Evolutionary conservation across 257 asterid species (phyloP), one percentile per base, ranked within the genome.

Genomic region (Gardenia jasminoides): DNA sequence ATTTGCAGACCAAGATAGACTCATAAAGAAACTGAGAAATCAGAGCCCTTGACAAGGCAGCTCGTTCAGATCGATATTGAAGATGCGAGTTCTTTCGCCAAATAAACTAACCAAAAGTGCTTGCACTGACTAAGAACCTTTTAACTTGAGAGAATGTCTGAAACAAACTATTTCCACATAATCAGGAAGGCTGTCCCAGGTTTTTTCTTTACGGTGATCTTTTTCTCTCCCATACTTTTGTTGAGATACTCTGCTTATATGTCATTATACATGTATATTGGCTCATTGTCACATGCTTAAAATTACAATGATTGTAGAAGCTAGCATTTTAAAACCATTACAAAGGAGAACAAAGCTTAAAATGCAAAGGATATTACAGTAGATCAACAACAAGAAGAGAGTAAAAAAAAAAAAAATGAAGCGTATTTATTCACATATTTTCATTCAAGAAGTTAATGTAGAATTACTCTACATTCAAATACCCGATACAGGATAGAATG

Each of bases 151-250:
- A 31, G 67, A 58, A 74, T n/a, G 26, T 47, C 31, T 52, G 24
- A 1, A 73, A 56, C 19, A 74, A 31, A 74, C 13, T 73, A 30
- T 64, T 33, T 70, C 48, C 74, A 70, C 58, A 70, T 22, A 70
- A n/a, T 20, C 33, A n/a, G 31, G 75, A 30, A 70, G 41, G 22
- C 22, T 12, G 30, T 17, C n/a, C 70, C 33, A 17, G 33, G 33
- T 44, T 44, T 0, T 16, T 66, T 61, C 33, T 61, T 61, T 61
- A 24, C 6, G 31, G 15, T 9, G 5, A 26, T 1, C 0, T 56
- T 56, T 56, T 22, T 19, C 9, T 22, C 7, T 61, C n/a, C 22
- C n/a, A 36, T 36, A 36, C 9, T 22, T 24, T 24, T 28, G 24
- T 54, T 54, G 61, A 12, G 62, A 7, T 6, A 28, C n/a, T 22